A percentile compares a stretch with the other conserved stretches of the same genome.
These are phyloP conservation scores for Tylopilus cervinicoccineus DNA, from an alignment of 768 basidiomycete species.

Conservation along the genomic window DNA sequence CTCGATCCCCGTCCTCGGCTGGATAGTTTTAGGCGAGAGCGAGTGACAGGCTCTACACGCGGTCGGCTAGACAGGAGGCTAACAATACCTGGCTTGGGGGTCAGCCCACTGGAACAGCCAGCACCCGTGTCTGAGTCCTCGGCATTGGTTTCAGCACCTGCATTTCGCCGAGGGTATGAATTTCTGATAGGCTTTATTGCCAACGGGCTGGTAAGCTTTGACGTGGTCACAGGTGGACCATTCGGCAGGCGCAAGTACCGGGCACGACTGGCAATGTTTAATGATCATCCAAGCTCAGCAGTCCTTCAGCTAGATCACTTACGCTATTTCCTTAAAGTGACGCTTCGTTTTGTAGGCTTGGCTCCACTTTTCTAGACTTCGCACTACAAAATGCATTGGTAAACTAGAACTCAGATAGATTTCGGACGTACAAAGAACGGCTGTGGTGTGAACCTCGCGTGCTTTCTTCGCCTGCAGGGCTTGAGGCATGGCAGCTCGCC, in stretches of 20 bases:
- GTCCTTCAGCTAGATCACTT: slow-evolving; percentile 34
- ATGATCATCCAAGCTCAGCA: slow-evolving; percentile 22
- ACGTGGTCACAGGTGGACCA: slow-evolving; percentile 27
- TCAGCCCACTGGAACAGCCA: slow-evolving; percentile 24
- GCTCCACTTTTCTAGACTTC: slow-evolving; percentile 62
- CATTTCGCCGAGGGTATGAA: slow-evolving; percentile 28
- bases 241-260: slow-evolving; percentile 74
- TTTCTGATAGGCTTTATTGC: slow-evolving; percentile 28
- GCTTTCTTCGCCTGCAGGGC: slow-evolving; percentile 64
- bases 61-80: slow-evolving; percentile 36
- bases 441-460: slow-evolving; percentile 52
- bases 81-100: slow-evolving; percentile 32
- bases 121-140: slow-evolving; percentile 30
- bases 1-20: slow-evolving; percentile 29
- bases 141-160: slow-evolving; percentile 26
- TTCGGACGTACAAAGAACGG: slow-evolving; percentile 52
- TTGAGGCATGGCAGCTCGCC: slow-evolving; percentile 69
- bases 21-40: slow-evolving; percentile 26
- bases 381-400: slow-evolving; percentile 34
- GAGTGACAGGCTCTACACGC: slow-evolving; percentile 24
- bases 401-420: background rate
- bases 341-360: slow-evolving; percentile 64
- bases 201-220: slow-evolving; percentile 28
- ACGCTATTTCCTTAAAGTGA: slow-evolving; percentile 81
- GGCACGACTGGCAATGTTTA: slow-evolving; percentile 55